Percentiles rank a stretch among this genome's conserved stretches.
These are phyloP conservation scores for Paramecium caudatum DNA, from an alignment of 73 alveolate species.

Conservation along the genomic window DNA sequence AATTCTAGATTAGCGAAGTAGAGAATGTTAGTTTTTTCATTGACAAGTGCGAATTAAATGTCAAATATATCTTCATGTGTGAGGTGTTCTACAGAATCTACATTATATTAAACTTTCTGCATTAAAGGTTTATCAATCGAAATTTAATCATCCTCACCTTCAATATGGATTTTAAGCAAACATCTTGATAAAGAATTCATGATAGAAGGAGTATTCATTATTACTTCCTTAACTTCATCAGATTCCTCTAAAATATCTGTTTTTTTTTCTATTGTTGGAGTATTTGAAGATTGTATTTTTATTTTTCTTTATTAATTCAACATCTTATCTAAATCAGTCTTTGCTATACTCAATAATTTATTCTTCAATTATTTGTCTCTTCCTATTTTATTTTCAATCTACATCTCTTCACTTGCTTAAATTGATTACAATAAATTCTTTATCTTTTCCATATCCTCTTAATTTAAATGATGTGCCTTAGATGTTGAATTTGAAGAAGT, in stretches of 20 bases:
- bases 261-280: constrained; percentile 11
- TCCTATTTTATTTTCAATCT: not conserved
- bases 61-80: constrained; percentile 62
- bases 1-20: constrained; percentile 60
- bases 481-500: constrained; percentile 7
- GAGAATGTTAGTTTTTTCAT: constrained; percentile 10
- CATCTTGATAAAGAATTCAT: constrained; percentile 53
- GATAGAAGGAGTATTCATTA: constrained; percentile 24
- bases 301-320: constrained; percentile 39
- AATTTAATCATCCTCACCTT: constrained; percentile 16
- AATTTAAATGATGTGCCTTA: not conserved
- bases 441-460: not conserved
- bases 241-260: not conserved
- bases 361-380: constrained; percentile 13
- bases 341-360: constrained; percentile 29
- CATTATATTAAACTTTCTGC: constrained; percentile 2
- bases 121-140: not conserved
- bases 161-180: constrained; percentile 25
- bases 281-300: not conserved
- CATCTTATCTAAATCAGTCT: constrained; percentile 46
- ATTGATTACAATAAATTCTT: not conserved
- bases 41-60: constrained; percentile 17
- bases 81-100: constrained; percentile 19
- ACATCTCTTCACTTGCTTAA: not conserved
- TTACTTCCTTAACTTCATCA: constrained; percentile 4